Conservation (phyloP, 352 stramenopile species). For the Globisporangium orthogonon region DNA sequence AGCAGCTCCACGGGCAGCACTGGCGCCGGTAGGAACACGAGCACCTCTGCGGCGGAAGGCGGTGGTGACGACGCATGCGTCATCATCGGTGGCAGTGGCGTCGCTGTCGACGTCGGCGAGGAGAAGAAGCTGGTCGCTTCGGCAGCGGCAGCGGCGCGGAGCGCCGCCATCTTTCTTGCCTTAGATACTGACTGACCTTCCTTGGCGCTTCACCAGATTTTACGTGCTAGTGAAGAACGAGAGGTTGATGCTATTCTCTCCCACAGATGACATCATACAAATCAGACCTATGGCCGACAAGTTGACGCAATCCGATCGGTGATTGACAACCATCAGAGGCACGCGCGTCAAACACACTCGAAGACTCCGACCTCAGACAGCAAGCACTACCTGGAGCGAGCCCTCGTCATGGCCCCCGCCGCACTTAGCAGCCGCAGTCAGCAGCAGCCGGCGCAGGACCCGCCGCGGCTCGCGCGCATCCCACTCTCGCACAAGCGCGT, state of each 20-base stretch:
- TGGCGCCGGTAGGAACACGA: constrained; percentile 56
- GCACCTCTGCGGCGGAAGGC: constrained; percentile 1
- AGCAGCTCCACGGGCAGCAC: constrained; percentile 39
- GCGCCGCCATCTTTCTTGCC: too few species aligned
- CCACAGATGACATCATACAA: too few species aligned
- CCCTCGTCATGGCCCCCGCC: constrained; percentile 18
- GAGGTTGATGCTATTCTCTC: neutral
- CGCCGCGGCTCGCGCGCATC: constrained; percentile 29
- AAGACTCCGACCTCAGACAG: too few species aligned
- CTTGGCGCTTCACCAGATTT: too few species aligned
- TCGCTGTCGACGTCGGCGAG: too few species aligned
- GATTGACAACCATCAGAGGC: neutral
- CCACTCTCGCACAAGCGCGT: constrained; percentile 48
- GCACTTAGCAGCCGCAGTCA: neutral
- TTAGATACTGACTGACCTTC: too few species aligned
- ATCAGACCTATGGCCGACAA: too few species aligned
- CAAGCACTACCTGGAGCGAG: too few species aligned
- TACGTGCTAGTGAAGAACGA: neutral
- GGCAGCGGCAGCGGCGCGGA: too few species aligned
- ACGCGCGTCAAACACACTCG: neutral
- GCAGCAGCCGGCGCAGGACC: constrained; percentile 30
- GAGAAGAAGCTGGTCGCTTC: too few species aligned
- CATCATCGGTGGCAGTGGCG: neutral
- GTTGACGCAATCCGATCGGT: too few species aligned
- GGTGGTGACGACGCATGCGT: neutral